Conservation (phyloP, 1,139 yeast species). For the Kurtzmaniella quercitrusa region DNA sequence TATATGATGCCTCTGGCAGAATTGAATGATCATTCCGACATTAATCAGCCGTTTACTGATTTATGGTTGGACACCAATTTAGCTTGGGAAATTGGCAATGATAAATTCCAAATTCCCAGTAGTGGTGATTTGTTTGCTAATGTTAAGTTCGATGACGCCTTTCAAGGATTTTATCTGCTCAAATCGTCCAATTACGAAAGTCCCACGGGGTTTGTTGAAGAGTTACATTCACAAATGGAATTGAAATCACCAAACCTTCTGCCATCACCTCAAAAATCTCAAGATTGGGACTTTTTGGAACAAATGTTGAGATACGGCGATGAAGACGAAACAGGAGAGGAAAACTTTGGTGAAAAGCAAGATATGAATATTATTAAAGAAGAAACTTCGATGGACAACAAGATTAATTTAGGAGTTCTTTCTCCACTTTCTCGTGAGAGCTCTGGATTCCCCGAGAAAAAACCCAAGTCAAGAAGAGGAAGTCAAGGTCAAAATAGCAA, state of each 20-base stretch:
- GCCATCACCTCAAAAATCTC: neutral
- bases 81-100: neutral
- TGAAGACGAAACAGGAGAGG: neutral
- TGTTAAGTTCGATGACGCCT: neutral
- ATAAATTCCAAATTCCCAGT: too few relatives aligned
- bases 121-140: neutral
- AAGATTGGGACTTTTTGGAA: neutral
- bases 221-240: neutral
- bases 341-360: neutral
- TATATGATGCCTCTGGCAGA: neutral
- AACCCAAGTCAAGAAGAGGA: neutral
- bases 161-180: neutral
- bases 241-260: neutral
- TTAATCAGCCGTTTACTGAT: neutral
- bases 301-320: neutral
- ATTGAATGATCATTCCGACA: neutral
- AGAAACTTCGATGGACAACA: too few relatives aligned
- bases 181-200: neutral
- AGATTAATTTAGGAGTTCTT: neutral
- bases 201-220: neutral
- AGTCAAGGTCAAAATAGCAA: conserved; percentile 2
- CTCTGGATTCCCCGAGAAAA: neutral
- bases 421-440: neutral
- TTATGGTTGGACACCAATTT: neutral
- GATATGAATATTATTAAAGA: too few relatives aligned